Base-by-base conservation (phyloP, 164 flowering plant species). In the Warburgia ugandensis region DNA sequence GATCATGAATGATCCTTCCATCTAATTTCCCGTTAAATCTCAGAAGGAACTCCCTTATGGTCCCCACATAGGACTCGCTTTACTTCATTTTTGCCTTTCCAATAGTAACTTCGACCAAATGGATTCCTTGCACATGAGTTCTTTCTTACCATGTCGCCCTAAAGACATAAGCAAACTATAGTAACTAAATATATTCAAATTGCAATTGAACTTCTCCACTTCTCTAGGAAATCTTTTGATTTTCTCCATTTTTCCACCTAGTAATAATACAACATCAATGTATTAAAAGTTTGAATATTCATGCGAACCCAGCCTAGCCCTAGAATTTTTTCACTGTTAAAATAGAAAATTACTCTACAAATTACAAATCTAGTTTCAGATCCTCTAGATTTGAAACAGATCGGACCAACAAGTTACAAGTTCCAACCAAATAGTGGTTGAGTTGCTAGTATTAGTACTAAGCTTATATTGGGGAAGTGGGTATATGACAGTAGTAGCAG, bases 391-490 rank as follows among this genome's bases (percentile, higher is more conserved):
- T 67, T 71, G 4, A 69, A 22, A 79, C 79, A 51, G 31, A 37
- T 35, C 56, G 51, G 45, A 91, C 67, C 61, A 91, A 62, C 29
- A 64, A 56, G 66, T 83, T 79, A 57, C 74, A 77, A 9, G 87
- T 80, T 32, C 68, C 45, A 19, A 61, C 47, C 78, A 86, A 27
- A 77, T 55, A 40, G 79, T 83, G 20, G 73, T 33, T 21, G 88
- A 55, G 54, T 78, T 89, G 20, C 82, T 77, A 28, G 80, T 39
- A 55, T 81, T 83, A 31, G 70, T 48, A 54, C 80, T 84, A 10
- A 80, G 70, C 68, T 81, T 85, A 63, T 69, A 85, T 38, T 83
- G 95, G 5, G 87, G 62, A 54, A 78, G 65, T 31, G 95, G 58
- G 65, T 75, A 89, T 64, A 81, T 89, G 49, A 76, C 77, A 19